A percentile compares a stretch with the other conserved stretches of the same genome.
phyloP scores from a whole-genome alignment of 2,329 filamentous ascomycete species.

The Beauveria caledonica region DNA sequence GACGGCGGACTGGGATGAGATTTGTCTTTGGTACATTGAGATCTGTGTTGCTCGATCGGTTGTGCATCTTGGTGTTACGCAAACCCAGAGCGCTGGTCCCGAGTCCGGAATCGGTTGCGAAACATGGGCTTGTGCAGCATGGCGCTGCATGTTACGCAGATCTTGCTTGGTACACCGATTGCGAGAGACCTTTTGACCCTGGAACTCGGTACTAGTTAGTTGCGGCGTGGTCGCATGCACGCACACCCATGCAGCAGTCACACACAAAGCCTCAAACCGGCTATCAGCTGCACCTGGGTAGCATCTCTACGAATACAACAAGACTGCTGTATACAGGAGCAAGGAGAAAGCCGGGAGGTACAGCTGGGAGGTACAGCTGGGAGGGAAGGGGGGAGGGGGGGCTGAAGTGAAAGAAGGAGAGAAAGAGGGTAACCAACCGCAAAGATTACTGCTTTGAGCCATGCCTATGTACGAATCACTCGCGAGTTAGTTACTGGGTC shows the following conservation, averaged over 20 bases:
- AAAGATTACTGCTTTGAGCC: not conserved
- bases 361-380: too few species aligned
- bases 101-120: not conserved
- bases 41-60: slow-evolving; percentile 2
- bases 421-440: not conserved
- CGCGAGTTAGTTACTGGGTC: too few species aligned
- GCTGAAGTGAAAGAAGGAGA: not conserved
- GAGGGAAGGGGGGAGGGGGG: not conserved
- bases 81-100: slow-evolving; percentile 1
- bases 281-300: not conserved
- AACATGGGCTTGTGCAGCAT: not conserved
- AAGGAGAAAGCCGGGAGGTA: not conserved
- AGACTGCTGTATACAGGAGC: not conserved
- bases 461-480: not conserved
- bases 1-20: not conserved
- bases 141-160: not conserved
- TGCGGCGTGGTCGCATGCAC: not conserved
- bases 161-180: not conserved
- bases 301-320: not conserved
- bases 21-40: not conserved
- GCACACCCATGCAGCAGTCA: not conserved
- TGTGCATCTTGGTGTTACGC: not conserved
- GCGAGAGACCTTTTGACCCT: not conserved
- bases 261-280: not conserved
- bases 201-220: not conserved